Base-by-base conservation (phyloP, 768 basidiomycete species). In the Leccinum subgranulosum region DNA sequence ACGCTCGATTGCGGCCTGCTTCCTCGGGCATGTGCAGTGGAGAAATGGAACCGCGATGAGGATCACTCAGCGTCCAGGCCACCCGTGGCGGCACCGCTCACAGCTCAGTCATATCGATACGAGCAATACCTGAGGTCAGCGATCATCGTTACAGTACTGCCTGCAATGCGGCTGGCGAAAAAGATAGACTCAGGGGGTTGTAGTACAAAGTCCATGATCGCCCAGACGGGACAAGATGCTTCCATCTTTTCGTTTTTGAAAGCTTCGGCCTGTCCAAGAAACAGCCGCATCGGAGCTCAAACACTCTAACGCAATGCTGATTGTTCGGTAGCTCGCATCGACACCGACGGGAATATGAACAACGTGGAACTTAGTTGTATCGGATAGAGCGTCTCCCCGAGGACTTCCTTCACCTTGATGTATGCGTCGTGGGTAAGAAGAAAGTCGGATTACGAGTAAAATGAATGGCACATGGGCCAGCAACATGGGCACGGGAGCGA, bases 381-480 rank as follows among this genome's bases (percentile, higher is more conserved):
- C 64, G 65, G 65, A 54, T 14, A 47, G 53, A 12, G 48, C 49
- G 12, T 48, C 63, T 53, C 31, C 3, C 63, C 63, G 63, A 64
- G 52, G 58, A 33, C 51, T 63, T 64, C 60, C 21, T 51, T 58
- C 52, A 47, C 60, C 34, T 53, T 39, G 12, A 5, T 27, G 28
- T 50, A 34, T 29, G 21, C 6, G 34, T 25, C 31, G 48, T 27
- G 56, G 14, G 52, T 47, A 41, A 27, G 41, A 56, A 55, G 33
- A 43, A 19, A 43, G 49, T 50, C 34, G 49, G 27, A 59, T 60
- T 57, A 41, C 48, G 46, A 39, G 41, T 10, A 5, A 57, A 57
- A 67, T 64, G 62, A 67, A 62, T 29, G 12, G 52, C 66, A 69
- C 65, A 68, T 67, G 67, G 58, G 21, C 43, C 27, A n/a, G 29